phyloP scores from a whole-genome alignment of 1,284 basidiomycete species.

The Porodaedalea pini region DNA sequence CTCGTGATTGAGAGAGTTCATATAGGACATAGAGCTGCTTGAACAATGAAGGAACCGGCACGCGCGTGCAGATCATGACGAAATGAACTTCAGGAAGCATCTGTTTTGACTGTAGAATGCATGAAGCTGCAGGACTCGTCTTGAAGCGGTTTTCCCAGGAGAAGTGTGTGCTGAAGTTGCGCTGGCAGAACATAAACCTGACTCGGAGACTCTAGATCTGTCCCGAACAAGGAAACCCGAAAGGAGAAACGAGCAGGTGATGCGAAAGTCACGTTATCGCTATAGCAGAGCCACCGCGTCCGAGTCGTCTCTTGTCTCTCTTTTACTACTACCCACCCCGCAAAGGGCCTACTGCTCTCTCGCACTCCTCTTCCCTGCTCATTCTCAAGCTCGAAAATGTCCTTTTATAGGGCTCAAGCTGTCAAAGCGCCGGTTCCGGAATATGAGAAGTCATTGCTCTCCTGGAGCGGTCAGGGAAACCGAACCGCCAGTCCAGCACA shows the following conservation, averaged over 20 bases:
- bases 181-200: no score
- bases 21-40: no score
- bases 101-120: no score
- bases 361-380: not conserved
- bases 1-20: no score
- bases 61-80: not conserved
- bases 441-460: not conserved
- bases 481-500: not conserved
- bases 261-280: conserved; percentile 1
- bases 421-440: not conserved
- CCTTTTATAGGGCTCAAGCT: not conserved
- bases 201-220: not conserved
- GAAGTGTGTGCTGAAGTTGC: not conserved
- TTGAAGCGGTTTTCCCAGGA: no score
- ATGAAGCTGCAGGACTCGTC: no score
- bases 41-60: no score
- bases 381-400: not conserved
- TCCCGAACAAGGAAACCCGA: not conserved
- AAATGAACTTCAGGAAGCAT: not conserved
- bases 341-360: not conserved
- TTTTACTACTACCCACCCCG: not conserved
- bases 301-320: not conserved
- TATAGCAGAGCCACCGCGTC: not conserved
- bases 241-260: not conserved
- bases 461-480: not conserved